phyloP scores from a whole-genome alignment of 352 stramenopile genomes.

The Pythium utonaiense region DNA sequence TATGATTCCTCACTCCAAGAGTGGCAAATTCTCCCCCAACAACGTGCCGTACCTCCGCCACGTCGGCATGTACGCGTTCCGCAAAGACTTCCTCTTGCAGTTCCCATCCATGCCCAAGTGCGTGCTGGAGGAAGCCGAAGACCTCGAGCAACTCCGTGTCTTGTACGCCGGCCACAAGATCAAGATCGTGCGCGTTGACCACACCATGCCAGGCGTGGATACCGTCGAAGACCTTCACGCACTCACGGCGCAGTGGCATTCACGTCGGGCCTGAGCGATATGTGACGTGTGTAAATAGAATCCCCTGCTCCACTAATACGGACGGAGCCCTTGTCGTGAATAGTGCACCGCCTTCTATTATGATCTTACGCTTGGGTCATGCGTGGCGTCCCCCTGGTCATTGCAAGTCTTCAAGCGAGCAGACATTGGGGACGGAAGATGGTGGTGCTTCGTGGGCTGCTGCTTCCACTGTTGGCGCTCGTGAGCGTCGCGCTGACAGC shows the following conservation, averaged over 20 bases:
- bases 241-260: constrained; percentile 40
- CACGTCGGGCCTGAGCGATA: background rate
- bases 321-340: background rate
- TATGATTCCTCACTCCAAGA: constrained; percentile 76
- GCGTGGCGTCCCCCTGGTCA: constrained; percentile 12
- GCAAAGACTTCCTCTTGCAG: constrained; percentile 60
- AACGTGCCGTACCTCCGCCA: constrained; percentile 62
- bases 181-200: constrained; percentile 57
- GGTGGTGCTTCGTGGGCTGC: constrained; percentile 20
- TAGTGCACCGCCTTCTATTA: background rate
- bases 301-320: background rate
- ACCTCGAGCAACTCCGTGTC: constrained; percentile 83
- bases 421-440: constrained; percentile 5
- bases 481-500: constrained; percentile 27
- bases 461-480: constrained; percentile 54
- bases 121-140: constrained; percentile 56
- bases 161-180: constrained; percentile 76
- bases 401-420: background rate
- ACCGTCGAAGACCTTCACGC: constrained; percentile 58
- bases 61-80: constrained; percentile 81
- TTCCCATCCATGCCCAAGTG: constrained; percentile 60
- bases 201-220: constrained; percentile 64
- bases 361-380: constrained; percentile 1
- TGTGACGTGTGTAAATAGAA: background rate
- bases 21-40: constrained; percentile 43